A percentile compares a stretch with the other conserved stretches of the same genome.
Conservation (phyloP, 139 green algal genomes). For the Picochlorum sp. region DNA sequence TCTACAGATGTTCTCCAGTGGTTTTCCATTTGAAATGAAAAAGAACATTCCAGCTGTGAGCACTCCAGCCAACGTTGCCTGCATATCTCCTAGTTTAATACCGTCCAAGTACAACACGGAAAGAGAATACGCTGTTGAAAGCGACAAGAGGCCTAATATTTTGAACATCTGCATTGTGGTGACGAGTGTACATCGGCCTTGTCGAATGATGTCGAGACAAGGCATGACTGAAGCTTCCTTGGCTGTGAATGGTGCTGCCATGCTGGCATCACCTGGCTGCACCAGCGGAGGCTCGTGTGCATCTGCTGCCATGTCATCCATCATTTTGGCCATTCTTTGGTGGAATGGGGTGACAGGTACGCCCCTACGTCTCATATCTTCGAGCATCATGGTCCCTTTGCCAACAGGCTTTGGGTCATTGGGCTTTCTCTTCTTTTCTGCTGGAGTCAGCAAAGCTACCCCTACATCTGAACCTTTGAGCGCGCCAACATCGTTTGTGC, state of each 20-base stretch:
- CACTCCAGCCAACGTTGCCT: constrained; percentile 74
- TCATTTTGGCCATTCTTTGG: constrained; percentile 54
- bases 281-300: constrained; percentile 41
- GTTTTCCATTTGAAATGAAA: constrained; percentile 86
- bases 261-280: constrained; percentile 78
- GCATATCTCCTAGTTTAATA: constrained; percentile 80
- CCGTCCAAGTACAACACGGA: constrained; percentile 88
- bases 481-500: constrained; percentile 96
- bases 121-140: constrained; percentile 86
- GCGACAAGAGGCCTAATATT: constrained; percentile 94
- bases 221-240: constrained; percentile 66
- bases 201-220: constrained; percentile 81
- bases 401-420: neutral
- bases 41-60: constrained; percentile 89
- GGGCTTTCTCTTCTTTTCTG: neutral
- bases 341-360: constrained; percentile 35
- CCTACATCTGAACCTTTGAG: constrained; percentile 87
- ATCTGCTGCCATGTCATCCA: constrained; percentile 63
- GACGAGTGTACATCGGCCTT: constrained; percentile 87
- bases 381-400: constrained; percentile 46
- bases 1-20: constrained; percentile 59
- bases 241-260: constrained; percentile 87
- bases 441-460: constrained; percentile 67
- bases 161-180: constrained; percentile 98
- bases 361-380: constrained; percentile 37